A percentile compares a stretch with the other conserved stretches of the same genome.
Conservation (phyloP, 2,329 filamentous ascomycete species). For the Helotiales sp. region DNA sequence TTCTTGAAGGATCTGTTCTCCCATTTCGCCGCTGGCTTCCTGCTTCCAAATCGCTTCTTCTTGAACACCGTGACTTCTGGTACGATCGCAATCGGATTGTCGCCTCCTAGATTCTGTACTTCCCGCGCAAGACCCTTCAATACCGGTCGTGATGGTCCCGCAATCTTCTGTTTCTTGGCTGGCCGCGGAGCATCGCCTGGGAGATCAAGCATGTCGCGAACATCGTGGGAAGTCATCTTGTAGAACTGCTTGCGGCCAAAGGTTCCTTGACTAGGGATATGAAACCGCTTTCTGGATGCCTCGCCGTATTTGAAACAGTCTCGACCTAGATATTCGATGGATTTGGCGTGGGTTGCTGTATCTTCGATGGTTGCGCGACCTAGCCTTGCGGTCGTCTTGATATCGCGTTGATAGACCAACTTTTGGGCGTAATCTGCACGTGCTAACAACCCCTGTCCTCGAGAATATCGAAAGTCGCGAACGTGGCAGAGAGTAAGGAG, state of each 20-base stretch:
- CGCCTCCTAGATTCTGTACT: constrained; percentile 64
- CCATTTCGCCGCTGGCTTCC: constrained; percentile 62
- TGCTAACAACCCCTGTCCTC: constrained; percentile 5
- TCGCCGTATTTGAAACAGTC: too few relatives aligned
- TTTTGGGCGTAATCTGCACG: constrained; percentile 12
- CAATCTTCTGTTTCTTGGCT: constrained; percentile 73
- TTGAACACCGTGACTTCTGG: constrained; percentile 61
- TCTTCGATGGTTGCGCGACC: constrained; percentile 1
- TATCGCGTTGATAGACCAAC: constrained; percentile 7
- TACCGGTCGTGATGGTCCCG: constrained; percentile 55
- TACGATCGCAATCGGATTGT: constrained; percentile 67
- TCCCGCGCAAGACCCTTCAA: constrained; percentile 65
- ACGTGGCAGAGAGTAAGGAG: constrained; percentile 12
- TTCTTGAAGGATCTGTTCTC: constrained; percentile 73
- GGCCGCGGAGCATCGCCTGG: constrained; percentile 61
- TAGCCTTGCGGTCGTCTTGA: not conserved
- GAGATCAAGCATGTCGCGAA: constrained; percentile 86
- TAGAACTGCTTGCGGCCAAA: too few relatives aligned
- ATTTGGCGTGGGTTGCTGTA: not conserved
- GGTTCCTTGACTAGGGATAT: too few relatives aligned
- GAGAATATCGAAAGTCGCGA: constrained; percentile 11
- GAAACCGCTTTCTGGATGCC: too few relatives aligned
- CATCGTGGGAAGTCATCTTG: constrained; percentile 73
- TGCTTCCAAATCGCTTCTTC: constrained; percentile 54
- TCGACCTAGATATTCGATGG: constrained; percentile 4